Base-by-base conservation (phyloP, 257 asterid genomes). In the Apocynum venetum region DNA sequence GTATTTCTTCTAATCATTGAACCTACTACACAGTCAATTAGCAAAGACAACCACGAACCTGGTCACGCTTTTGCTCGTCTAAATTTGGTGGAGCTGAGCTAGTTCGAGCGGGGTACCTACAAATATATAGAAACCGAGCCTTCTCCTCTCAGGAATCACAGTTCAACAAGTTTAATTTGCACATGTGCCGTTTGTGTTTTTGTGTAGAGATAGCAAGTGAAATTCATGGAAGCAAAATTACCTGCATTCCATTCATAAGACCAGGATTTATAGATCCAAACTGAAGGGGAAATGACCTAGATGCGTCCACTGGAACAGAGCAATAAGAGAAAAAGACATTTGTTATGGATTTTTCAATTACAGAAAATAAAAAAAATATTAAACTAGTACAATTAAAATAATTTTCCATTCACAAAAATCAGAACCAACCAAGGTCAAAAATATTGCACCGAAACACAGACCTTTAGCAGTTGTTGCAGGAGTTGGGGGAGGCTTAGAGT, bases 11-110 rank as follows among this genome's bases (percentile, higher is more conserved):
- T 60, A 25, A 35, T 14, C 48, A 38, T 38, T 65, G 13, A 0
- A 44, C 25, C 7, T 56, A n/a, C 31, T 25, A 25, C 31, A 25
- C 48, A 76, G 51, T 57, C 15, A 55, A 47, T 71, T 71, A 74
- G 73, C 49, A 67, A 61, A 63, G 63, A 83, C 60, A 78, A 73
- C 36, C 60, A 70, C 88, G 81, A 79, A 93, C 99, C 98, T 91
- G 99, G 56, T 88, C 92, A 65, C 87, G 89, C 84, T 85, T 93
- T 87, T 93, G 99, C 87, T 95, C 99, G 77, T 89, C 99, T 89
- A 95, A 81, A 88, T 88, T 93, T 19, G 99, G 97, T 51, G 98
- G 97, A 77, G 97, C 98, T 36, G 98, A 93, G 87, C 91, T 93
- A 82, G 98, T 93, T 74, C 99, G 84, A 43, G 99, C 92, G 67